Base-by-base conservation (phyloP, 2,329 filamentous ascomycete genomes). In the Exophiala oligosperma region DNA sequence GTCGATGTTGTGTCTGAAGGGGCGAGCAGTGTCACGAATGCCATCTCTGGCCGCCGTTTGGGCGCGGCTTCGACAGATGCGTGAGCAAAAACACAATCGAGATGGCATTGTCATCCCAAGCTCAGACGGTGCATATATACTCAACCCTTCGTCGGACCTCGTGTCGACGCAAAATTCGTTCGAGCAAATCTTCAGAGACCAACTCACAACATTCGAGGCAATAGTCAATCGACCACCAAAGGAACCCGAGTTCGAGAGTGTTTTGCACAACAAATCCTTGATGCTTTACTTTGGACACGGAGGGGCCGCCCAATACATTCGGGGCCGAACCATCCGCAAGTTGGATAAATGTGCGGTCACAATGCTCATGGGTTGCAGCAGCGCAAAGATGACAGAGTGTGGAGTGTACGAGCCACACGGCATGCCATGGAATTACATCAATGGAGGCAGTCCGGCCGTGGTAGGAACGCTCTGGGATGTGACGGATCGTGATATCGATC, bases 401-500 rank as follows among this genome's bases (percentile, higher is more conserved):
- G 93, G 93, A 50, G 88, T 91, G 62, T 96, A 96, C 68, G 92
- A 97, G 72, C 87, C 89, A n/a, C 88, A 90, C 66, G 93, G 94
- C 1, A 91, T 93, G 56, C 90, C 94, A 24, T 86, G 92, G 76
- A 92, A 92, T 67, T 97, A 97, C 75, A 86, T 99, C 75, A 86
- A 93, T 66, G 92, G 92, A 0, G 93, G 91, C 1, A 86, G 84
- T 66, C 92, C 91, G 2, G 92, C 93, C 0, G 85, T 97, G 8
- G 86, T 97, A 1, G 94, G 92, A 47, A 97, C 92, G 14, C 79
- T 99, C 38, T 99, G 94, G 94, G 94, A 99, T 73, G 94, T 99
- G 50, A 99, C 94, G 8, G 94, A 99, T 72, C 90, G 90, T 68
- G 94, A 99, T 72, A 96, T 97, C 72, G 95, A 99, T 76, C 89